Evolutionary conservation across 495 filamentous ascomycete species (phyloP).

Genomic region (Aspergillus indologenus): DNA sequence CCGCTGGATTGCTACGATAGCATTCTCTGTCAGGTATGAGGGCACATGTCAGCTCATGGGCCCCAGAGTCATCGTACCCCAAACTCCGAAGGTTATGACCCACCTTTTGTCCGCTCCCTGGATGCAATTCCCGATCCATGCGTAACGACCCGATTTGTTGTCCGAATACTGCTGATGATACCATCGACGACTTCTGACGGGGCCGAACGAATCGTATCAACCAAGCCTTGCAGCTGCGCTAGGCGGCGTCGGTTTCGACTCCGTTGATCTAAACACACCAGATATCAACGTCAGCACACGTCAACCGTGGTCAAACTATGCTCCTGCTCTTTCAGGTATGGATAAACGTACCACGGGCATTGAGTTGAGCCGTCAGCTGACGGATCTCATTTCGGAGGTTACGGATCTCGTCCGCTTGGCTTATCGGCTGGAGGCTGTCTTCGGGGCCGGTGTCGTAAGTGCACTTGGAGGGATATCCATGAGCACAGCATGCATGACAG

Average conservation of each 20-base stretch:
- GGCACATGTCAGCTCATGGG: background rate
- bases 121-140: conserved; percentile 25
- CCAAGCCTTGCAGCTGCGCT: conserved; percentile 36
- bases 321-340: background rate
- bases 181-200: conserved; percentile 33
- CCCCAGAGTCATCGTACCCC: background rate
- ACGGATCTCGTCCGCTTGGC: conserved; percentile 43
- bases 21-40: background rate
- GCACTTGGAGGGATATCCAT: conserved; percentile 46
- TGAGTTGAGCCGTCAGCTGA: conserved; percentile 30
- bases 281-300: conserved; percentile 8
- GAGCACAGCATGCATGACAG: conserved; percentile 47
- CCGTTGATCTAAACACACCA: conserved; percentile 21
- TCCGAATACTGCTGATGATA: conserved; percentile 35
- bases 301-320: background rate
- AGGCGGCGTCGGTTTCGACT: conserved; percentile 27
- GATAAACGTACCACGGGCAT: conserved; percentile 28
- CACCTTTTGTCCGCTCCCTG: conserved; percentile 35
- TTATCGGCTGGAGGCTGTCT: conserved; percentile 39
- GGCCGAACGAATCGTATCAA: conserved; percentile 41
- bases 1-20: background rate
- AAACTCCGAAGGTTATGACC: background rate
- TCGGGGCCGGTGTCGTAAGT: conserved; percentile 37
- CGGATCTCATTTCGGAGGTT: conserved; percentile 41
- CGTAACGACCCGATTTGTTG: conserved; percentile 18